These are phyloP conservation scores for Cercospora beticola DNA, from an alignment of 2,329 filamentous ascomycete genomes.

Conservation along the genomic window DNA sequence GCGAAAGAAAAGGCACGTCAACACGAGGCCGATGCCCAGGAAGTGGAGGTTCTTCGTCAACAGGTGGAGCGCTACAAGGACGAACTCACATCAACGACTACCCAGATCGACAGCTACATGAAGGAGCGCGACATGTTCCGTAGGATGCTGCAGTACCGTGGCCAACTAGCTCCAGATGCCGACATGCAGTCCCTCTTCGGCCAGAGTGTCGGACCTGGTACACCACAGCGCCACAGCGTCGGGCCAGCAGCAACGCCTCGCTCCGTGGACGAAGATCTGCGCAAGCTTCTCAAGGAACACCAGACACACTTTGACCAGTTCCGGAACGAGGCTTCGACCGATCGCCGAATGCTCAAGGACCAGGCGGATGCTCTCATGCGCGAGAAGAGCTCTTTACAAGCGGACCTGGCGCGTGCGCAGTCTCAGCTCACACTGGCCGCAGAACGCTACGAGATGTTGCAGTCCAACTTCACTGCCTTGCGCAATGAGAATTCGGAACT, in stretches of 20 bases:
- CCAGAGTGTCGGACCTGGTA: constrained; percentile 59
- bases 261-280: constrained; percentile 64
- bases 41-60: constrained; percentile 70
- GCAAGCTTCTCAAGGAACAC: constrained; percentile 78
- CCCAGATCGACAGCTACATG: constrained; percentile 87
- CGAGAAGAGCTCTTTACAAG: constrained; percentile 79
- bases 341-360: constrained; percentile 77
- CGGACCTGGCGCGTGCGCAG: constrained; percentile 73
- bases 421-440: constrained; percentile 79
- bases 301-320: constrained; percentile 89
- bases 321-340: constrained; percentile 78
- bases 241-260: constrained; percentile 49
- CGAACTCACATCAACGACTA: constrained; percentile 76
- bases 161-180: constrained; percentile 57
- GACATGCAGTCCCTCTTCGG: constrained; percentile 71
- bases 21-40: constrained; percentile 56
- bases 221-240: constrained; percentile 44
- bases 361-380: constrained; percentile 78
- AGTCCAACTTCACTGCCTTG: constrained; percentile 79
- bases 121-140: constrained; percentile 97
- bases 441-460: constrained; percentile 85
- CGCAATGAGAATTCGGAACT: constrained; percentile 83
- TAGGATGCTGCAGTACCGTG: constrained; percentile 80
- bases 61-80: constrained; percentile 78
- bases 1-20: constrained; percentile 62